phyloP scores from a whole-genome alignment of 441 rosid species.

The Gossypium gossypioides region DNA sequence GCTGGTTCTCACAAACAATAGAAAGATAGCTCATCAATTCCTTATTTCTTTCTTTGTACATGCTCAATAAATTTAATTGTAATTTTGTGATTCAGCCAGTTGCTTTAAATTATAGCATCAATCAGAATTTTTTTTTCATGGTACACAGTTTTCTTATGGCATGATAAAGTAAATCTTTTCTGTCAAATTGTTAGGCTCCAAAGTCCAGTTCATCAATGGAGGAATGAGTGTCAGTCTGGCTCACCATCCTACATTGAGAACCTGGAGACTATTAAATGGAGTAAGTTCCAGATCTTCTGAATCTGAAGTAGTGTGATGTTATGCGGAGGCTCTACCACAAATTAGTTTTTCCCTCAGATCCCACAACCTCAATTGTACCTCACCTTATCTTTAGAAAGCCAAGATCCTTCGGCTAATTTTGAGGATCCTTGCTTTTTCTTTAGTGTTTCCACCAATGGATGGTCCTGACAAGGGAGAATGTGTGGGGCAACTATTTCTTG shows the following conservation, averaged over 20 bases:
- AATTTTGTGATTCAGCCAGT: background rate
- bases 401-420: too few species aligned
- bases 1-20: background rate
- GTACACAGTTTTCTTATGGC: background rate
- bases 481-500: too few species aligned
- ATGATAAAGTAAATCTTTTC: background rate
- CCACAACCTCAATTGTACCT: too few species aligned
- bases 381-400: too few species aligned
- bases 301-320: too few species aligned
- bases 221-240: constrained; percentile 31
- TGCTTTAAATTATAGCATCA: background rate
- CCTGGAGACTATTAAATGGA: too few species aligned
- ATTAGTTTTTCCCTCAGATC: too few species aligned
- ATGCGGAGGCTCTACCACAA: too few species aligned
- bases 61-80: background rate
- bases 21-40: background rate
- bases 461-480: constrained; percentile 16
- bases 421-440: constrained; percentile 15
- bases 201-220: background rate
- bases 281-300: too few species aligned
- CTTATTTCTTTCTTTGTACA: constrained; percentile 5
- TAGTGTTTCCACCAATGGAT: constrained; percentile 38
- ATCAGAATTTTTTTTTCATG: background rate
- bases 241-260: constrained; percentile 8
- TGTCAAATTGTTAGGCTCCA: background rate